Base-by-base conservation (phyloP, 2,329 filamentous ascomycete species). In the Neocucurbitaria cava region DNA sequence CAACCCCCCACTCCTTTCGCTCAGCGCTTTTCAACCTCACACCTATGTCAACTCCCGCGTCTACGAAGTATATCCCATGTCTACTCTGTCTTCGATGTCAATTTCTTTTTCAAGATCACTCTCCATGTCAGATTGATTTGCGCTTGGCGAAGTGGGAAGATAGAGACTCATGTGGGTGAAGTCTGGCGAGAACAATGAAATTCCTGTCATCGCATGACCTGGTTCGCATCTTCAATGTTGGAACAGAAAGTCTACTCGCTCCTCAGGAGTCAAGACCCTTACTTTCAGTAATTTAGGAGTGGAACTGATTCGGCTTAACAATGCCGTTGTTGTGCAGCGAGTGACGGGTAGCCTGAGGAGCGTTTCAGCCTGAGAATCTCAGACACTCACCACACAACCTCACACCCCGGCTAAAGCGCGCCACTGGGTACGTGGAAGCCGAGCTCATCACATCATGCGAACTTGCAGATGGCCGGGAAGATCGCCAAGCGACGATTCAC, bases 311-410 rank as follows among this genome's bases (percentile, higher is more conserved):
- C 31, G 15, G 31, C 31, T 35, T 35, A 23, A 15, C 38, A 40
- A 23, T n/a, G 20, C 21, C 38, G 38, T 6, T 5, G 38, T 6
- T 5, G 21, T 26, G 24, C 20, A n/a, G 21, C 38, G 18, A 15
- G 13, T 24, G 38, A 23, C 24, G 38, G n/a, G 38, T 18, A 40
- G 21, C 38, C 15, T 15, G 21, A 40, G 20, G 18, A 24, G 47
- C 21, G 65, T 68, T 68, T 68, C 65, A 68, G 65, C 59, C 62
- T 61, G 42, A 50, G 40, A 52, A 56, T 46, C 62, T 66, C 62
- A 63, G 55, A 68, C 65, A 62, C 56, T 48, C 43, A 53, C 48
- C 49, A 50, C 49, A 49, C 55, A 48, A 42, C 44, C 46, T 51
- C 51, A 41, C 18, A 50, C 39, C 48, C 54, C 48, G 44, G 56